A percentile compares a stretch with the other conserved stretches of the same genome.
These are phyloP conservation scores for Clavulina sp. DNA, from an alignment of 768 basidiomycete species.

Conservation along the genomic window DNA sequence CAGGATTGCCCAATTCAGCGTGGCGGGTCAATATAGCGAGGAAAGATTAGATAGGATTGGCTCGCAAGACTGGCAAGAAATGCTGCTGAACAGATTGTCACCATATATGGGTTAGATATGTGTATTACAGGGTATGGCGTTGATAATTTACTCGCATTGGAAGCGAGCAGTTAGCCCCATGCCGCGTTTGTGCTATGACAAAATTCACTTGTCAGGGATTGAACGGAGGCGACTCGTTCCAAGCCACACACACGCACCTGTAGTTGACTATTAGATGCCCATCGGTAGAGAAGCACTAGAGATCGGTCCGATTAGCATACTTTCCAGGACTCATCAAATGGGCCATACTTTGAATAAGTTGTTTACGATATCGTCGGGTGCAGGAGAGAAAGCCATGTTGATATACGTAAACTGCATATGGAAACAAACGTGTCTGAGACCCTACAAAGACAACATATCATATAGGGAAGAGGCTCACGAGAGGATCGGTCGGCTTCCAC, in stretches of 20 bases:
- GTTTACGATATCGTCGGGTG: conserved; percentile 65
- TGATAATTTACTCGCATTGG: neutral
- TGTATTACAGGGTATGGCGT: too few species aligned
- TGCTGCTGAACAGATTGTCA: too few species aligned
- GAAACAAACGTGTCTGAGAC: neutral
- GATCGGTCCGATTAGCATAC: neutral
- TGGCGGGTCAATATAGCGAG: neutral
- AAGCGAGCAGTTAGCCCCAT: conserved; percentile 29
- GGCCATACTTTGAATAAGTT: conserved; percentile 50
- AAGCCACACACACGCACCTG: conserved; percentile 36
- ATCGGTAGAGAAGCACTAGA: conserved; percentile 70
- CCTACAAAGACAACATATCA: neutral
- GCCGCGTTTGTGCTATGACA: conserved; percentile 40
- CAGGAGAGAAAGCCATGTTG: conserved; percentile 66
- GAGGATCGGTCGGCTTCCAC: conserved; percentile 69
- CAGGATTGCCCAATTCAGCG: neutral
- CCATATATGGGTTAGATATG: too few species aligned
- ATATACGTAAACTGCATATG: conserved; percentile 30
- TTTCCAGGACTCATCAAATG: neutral
- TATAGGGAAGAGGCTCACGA: conserved; percentile 29
- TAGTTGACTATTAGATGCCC: conserved; percentile 86
- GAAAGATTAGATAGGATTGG: neutral
- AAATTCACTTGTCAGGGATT: neutral
- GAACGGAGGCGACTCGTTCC: neutral
- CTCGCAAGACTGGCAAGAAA: too few species aligned